Evolutionary conservation across 768 basidiomycete genomes (phyloP), one percentile per base, ranked within the genome.

Genomic region (Grammothele lineata): DNA sequence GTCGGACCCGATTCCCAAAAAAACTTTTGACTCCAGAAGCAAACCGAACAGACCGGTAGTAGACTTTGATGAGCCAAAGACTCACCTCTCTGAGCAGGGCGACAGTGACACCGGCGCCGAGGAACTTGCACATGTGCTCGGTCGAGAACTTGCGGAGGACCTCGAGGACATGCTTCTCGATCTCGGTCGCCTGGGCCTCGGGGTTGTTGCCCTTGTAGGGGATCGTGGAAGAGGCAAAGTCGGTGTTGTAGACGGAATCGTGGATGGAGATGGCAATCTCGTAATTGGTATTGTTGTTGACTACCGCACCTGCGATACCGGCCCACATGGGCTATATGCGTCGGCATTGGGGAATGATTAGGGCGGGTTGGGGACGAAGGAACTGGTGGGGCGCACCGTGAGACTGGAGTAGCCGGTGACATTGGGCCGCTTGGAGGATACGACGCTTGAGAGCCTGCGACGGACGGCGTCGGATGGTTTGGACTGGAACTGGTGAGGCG

Each of bases 91-190:
- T 77, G 57, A 90, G 73, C 49, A 92, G 72, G 21, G 69, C 61
- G 43, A 88, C 66, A 33, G 89, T 87, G 47, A 92, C 76, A 57
- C 89, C 89, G 4, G 85, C 84, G 56, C 87, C 87, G 51, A 91
- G 73, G 72, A 92, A 89, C 71, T 91, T 90, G 77, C 87, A 86
- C 19, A 90, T 66, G 62, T 92, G 89, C 55, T 85, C 83, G 22
- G 72, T 68, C 37, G 81, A 80, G 71, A 91, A 90, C 57, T 80
- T 78, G 62, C 80, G 78, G 43, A 92, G 64, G 10, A 76, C 75
- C n/a, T 78, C 67, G 47, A 87, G 59, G 53, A 90, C 72, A 53
- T 80, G 77, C 38, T 66, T 67, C 63, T 85, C 83, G 61, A 91
- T 85, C 19, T 70, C 72, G 44, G 76, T 65, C 11, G 77, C 74